These are phyloP conservation scores for Termitomyces sp. DNA, from an alignment of 768 basidiomycete species.

Conservation along the genomic window DNA sequence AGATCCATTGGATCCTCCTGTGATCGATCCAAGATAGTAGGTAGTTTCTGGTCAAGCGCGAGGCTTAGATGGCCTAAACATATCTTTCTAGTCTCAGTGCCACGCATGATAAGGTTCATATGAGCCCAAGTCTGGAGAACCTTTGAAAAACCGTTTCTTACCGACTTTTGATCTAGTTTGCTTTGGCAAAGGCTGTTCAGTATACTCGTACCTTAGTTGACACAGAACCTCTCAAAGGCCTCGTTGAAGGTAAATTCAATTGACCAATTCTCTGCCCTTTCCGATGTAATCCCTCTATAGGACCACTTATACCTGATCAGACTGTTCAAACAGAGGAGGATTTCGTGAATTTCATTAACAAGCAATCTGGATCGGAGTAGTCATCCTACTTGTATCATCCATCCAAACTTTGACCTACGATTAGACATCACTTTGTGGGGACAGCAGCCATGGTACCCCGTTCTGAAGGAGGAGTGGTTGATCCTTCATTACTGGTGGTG, in stretches of 20 bases:
- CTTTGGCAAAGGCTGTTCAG: conserved; percentile 13
- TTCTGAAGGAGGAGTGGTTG: conserved; percentile 12
- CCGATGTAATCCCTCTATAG: not conserved
- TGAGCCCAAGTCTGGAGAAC: not conserved
- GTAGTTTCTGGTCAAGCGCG: not conserved
- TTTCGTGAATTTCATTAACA: conserved; percentile 7
- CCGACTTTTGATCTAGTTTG: conserved; percentile 1
- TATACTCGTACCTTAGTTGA: conserved; percentile 9
- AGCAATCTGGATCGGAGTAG: conserved; percentile 12
- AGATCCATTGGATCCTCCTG: conserved; percentile 8
- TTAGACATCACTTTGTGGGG: conserved; percentile 14
- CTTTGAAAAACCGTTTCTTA: not conserved
- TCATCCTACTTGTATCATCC: not conserved
- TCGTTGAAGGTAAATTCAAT: conserved; percentile 5
- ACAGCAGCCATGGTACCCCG: conserved; percentile 14
- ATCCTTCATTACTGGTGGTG: not conserved
- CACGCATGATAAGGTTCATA: conserved; percentile 10
- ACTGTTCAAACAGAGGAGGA: conserved; percentile 9
- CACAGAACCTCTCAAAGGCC: conserved; percentile 10
- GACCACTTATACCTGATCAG: not conserved
- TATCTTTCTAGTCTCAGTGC: conserved; percentile 1
- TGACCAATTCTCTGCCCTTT: not conserved
- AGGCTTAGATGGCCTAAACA: not conserved
- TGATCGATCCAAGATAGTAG: conserved; percentile 12
- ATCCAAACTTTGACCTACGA: not conserved